Base-by-base conservation (phyloP, 148 eudicot genomes). In the Rhododendron williamsianum region DNA sequence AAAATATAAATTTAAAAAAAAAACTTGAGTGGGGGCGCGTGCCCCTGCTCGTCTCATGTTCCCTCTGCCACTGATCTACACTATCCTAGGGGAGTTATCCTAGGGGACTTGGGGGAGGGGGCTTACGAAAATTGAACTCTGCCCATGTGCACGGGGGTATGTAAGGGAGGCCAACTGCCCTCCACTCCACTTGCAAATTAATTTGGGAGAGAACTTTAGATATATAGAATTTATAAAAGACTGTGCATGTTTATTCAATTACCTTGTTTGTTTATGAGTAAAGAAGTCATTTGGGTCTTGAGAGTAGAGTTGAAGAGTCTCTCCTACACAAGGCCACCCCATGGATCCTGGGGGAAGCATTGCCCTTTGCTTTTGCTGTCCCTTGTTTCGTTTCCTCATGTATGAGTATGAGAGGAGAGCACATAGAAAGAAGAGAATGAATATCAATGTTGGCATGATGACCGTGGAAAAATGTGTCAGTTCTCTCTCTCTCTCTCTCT, bases 321-420 rank as follows among this genome's bases (percentile, higher is more conserved):
- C 98, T 76, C 99, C 99, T 10, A 94, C 83, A 74, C 86, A 91
- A 76, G 98, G 98, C 97, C 91, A 93, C 15, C 99, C 99, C 92
- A 93, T 86, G 36, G 96, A 91, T 67, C 99, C 99, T 10, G 97
- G 97, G 16, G 99, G 99, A 76, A 96, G 91, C 89, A 89, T 91
- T 23, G 88, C 91, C 79, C 84, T 80, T 33, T 35, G 76, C 78
- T 87, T 90, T 76, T 71, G 85, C 48, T 82, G 84, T 79, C 71
- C 33, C 35, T n/a, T 85, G 78, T 63, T 81, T 15, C 65, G 69
- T 87, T 87, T 78, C 65, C 73, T 87, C 35, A 86, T 51, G 12
- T 76, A 52, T 4, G 80, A 36, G 60, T 90, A 87, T 23, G 86
- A 87, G 38, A 90, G n/a, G 63, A 90, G 78, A 43, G 86, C 58